Evolutionary conservation across 2,329 filamentous ascomycete species (phyloP), one percentile per base, ranked within the genome.

Genomic region (Mariannaea elegans): DNA sequence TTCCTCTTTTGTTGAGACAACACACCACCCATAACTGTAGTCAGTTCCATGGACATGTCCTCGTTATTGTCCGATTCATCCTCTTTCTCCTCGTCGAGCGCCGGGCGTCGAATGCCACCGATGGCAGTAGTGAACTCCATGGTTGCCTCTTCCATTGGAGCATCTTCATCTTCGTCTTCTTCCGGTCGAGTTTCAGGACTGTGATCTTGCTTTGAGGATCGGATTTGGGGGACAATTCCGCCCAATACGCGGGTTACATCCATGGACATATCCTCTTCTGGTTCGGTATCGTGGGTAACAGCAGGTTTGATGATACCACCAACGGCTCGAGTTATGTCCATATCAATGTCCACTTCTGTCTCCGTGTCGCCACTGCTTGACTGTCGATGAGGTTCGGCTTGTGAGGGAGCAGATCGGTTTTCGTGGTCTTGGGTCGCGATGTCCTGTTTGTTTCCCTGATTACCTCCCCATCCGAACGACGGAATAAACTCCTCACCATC

Each of bases 121-220:
- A 96, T 83, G 2, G 90, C 90, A 48, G 84, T 89, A 0, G 93
- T 97, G 51, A 97, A 86, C 51, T 97, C 93, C 93, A 97, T 97
- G 2, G 75, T 77, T 16, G 69, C 75, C 45, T 78, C 87, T 41
- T 82, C 80, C 53, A 75, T 69, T 4, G 76, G 76, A 13, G 69
- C 72, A 27, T 76, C 75, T 18, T 73, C 63, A 59, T 70, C 69
- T 34, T 64, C 65, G 53, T 68, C 52, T 18, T 65, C 73, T 14
- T 77, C 75, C 21, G 73, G 73, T 21, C 70, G 57, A 58, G 66
- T 65, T 36, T 52, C 61, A 56, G 56, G 13, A 27, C 53, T n/a
- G 29, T 32, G 18, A n/a, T 31, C 41, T 13, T 48, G 16, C 32
- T 61, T 65, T 29, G 42, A 39, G 13, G 46, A 51, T 47, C 63